Evolutionary conservation across 768 basidiomycete genomes (phyloP).

Genomic region (Rhodosporidiobolus sp.): DNA sequence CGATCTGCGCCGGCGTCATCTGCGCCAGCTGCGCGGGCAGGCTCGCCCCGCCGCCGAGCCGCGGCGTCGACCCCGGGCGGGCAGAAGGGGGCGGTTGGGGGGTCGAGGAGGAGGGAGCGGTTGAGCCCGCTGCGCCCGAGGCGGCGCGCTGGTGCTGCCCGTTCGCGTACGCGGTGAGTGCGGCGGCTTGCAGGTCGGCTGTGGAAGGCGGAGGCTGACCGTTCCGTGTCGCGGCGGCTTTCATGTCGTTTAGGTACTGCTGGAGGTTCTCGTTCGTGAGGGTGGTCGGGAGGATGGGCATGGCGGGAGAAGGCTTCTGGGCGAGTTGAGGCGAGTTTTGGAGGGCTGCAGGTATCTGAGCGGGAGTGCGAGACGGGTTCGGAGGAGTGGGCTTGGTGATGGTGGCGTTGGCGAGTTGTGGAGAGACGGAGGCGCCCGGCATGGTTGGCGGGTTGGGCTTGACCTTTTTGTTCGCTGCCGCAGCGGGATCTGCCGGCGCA

Average conservation of each 20-base stretch:
- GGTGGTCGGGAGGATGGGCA: slow-evolving; percentile 1
- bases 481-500: background rate
- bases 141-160: background rate
- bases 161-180: slow-evolving; percentile 13
- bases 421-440: background rate
- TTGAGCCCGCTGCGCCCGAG: background rate
- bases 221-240: slow-evolving; percentile 3
- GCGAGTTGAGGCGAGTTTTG: slow-evolving; percentile 4
- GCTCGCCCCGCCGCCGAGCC: background rate
- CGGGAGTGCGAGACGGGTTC: slow-evolving; percentile 3
- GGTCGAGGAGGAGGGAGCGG: background rate
- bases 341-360: background rate
- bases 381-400: slow-evolving; percentile 7
- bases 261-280: slow-evolving; percentile 24
- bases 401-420: background rate
- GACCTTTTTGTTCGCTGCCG: slow-evolving; percentile 23
- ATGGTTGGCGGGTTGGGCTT: slow-evolving; percentile 15
- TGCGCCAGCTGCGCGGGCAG: background rate
- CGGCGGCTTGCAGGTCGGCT: slow-evolving; percentile 24
- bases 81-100: background rate
- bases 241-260: slow-evolving; percentile 29
- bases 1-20: slow-evolving; percentile 22
- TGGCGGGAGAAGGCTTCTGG: background rate
- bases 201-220: slow-evolving; percentile 25
- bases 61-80: background rate